These are phyloP conservation scores for Dicorynia guianensis DNA, from an alignment of 306 rosid species.

Conservation along the genomic window DNA sequence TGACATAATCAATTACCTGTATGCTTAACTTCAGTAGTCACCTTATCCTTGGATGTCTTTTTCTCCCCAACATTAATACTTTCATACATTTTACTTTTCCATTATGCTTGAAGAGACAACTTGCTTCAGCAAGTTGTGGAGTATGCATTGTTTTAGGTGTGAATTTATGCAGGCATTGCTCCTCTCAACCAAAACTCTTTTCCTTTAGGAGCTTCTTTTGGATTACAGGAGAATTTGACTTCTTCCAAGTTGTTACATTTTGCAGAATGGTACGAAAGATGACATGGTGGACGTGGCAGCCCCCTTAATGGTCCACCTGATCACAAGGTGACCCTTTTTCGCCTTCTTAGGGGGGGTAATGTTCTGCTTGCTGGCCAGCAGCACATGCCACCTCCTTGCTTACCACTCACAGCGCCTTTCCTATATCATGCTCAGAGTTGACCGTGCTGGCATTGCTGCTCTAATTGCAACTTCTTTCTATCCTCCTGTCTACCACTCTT, in stretches of 20 bases:
- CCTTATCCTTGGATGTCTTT: neutral
- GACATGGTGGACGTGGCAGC: constrained; percentile 45
- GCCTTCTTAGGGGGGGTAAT: constrained; percentile 66
- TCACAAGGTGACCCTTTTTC: constrained; percentile 67
- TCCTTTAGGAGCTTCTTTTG: neutral
- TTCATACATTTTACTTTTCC: neutral
- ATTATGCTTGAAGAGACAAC: neutral
- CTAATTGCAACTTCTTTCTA: constrained; percentile 68
- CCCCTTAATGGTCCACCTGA: constrained; percentile 46
- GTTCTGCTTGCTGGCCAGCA: constrained; percentile 77
- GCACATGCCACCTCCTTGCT: constrained; percentile 65
- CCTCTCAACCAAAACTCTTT: too few species aligned
- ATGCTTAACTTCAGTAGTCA: neutral
- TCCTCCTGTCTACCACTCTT: constrained; percentile 71
- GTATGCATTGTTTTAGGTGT: neutral
- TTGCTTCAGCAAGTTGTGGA: neutral
- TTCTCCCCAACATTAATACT: neutral
- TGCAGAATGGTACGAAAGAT: constrained; percentile 52
- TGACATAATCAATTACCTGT: neutral
- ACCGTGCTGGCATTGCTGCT: constrained; percentile 68
- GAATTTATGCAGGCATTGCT: too few species aligned
- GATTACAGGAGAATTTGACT: neutral
- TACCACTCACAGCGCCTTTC: constrained; percentile 69
- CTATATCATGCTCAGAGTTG: constrained; percentile 60
- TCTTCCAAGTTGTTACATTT: neutral